Evolutionary conservation across 202 grass and related monocot species (phyloP), one percentile per base, ranked within the genome.

Genomic region (Tripidium arundinaceum): DNA sequence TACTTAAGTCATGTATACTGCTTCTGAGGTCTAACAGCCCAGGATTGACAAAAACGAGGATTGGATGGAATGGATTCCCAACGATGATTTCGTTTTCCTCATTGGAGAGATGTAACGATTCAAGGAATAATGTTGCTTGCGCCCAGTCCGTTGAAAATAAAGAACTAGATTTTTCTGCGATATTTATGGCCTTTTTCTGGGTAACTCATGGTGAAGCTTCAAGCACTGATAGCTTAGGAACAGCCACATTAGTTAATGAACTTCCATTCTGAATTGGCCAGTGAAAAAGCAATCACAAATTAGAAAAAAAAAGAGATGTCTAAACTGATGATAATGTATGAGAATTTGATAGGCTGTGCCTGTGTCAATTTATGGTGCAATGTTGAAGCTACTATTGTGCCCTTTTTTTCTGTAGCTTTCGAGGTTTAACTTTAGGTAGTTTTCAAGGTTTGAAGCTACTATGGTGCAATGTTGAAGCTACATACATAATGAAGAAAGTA

Each of bases 1-100:
- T 97, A 87, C 45, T 97, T 16, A 97, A 93, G 89, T 90, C 84
- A 61, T 59, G 42, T 13, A 28, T 74, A n/a, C n/a, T n/a, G n/a
- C n/a, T n/a, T n/a, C n/a, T n/a, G n/a, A n/a, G n/a, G n/a, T n/a
- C n/a, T n/a, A n/a, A n/a, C n/a, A n/a, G n/a, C n/a, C n/a, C n/a
- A n/a, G n/a, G n/a, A n/a, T n/a, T n/a, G n/a, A n/a, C n/a, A n/a
- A n/a, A n/a, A n/a, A n/a, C n/a, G n/a, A n/a, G n/a, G n/a, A n/a
- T n/a, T n/a, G n/a, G n/a, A n/a, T n/a, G n/a, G n/a, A n/a, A n/a
- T n/a, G n/a, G n/a, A n/a, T n/a, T n/a, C n/a, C n/a, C n/a, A n/a
- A n/a, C n/a, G n/a, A n/a, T n/a, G n/a, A n/a, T n/a, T n/a, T n/a
- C n/a, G n/a, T n/a, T n/a, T n/a, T n/a, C n/a, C n/a, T n/a, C n/a